phyloP scores from a whole-genome alignment of 1,284 basidiomycete species.

The Schizophyllum amplum region DNA sequence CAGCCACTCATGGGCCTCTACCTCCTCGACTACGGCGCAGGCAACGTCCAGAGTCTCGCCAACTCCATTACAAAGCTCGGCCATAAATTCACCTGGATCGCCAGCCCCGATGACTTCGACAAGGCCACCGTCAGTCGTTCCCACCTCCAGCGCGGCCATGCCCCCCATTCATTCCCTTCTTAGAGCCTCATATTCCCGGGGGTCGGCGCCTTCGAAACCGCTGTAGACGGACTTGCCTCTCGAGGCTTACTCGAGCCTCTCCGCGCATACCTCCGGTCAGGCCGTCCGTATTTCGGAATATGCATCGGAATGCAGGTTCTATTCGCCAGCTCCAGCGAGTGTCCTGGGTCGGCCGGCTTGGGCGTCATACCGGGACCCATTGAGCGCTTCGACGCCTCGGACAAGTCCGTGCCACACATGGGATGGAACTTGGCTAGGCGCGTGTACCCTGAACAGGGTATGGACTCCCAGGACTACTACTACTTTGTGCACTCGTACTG shows the following conservation, averaged over 20 bases:
- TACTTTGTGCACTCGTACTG: constrained; percentile 99
- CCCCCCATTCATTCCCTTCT: constrained; percentile 2
- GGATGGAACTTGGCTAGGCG: constrained; percentile 85
- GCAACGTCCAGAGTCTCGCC: constrained; percentile 90
- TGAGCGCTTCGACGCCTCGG: constrained; percentile 52
- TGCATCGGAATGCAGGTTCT: constrained; percentile 98
- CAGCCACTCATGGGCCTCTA: constrained; percentile 58
- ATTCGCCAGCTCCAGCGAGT: constrained; percentile 82
- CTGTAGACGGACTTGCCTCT: constrained; percentile 68
- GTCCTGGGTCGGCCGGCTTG: constrained; percentile 51
- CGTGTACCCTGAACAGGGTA: constrained; percentile 30
- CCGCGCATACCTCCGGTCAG: constrained; percentile 77
- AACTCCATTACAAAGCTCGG: constrained; percentile 89
- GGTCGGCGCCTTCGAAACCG: constrained; percentile 92
- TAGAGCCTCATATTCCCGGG: constrained; percentile 97
- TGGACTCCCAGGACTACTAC: constrained; percentile 56
- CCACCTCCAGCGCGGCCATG: constrained; percentile 4
- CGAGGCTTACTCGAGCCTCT: constrained; percentile 81
- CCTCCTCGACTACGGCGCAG: constrained; percentile 93
- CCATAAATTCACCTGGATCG: constrained; percentile 88
- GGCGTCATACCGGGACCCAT: constrained; percentile 68
- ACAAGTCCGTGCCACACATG: constrained; percentile 96
- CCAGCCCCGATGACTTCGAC: constrained; percentile 76
- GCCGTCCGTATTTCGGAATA: constrained; percentile 94
- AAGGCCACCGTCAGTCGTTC: constrained; percentile 74